Base-by-base conservation (phyloP, 2,329 filamentous ascomycete species). In the Fusarium goolgardi region DNA sequence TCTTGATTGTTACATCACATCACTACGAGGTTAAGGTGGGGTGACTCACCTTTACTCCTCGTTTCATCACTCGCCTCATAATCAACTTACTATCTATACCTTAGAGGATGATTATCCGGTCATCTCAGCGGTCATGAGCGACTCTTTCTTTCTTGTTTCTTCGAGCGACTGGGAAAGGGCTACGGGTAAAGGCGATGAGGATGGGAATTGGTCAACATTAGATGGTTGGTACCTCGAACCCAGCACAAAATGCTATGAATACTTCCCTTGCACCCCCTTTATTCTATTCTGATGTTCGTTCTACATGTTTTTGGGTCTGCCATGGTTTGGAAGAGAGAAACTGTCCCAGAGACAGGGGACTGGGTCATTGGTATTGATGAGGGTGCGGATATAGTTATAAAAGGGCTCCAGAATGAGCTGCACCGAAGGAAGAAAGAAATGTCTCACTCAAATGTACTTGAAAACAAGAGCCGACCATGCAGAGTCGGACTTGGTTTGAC, bases 171-270 rank as follows among this genome's bases (percentile, higher is more conserved):
- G 49, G 49, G 27, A 56, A 67, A 41, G 45, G 40, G 52, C 55
- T 46, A 51, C 47, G 47, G 66, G 55, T 47, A 61, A 53, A 45
- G 44, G 34, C 40, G 44, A 67, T 57, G 54, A 59, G 37, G 40
- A 56, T 29, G 50, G 49, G 60, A 43, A 49, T 43, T 49, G 57
- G 49, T 57, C 59, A 64, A 70, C 59, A 52, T 53, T 70, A 70
- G 63, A 70, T 58, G 66, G 55, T 60, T 47, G 45, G 52, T 58
- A 57, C 44, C 37, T 63, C 45, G 47, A 47, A 20, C 44, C 31
- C 35, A 49, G 32, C 37, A 47, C 63, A 51, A 41, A 25, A 41
- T 32, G 47, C 46, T 45, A 52, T 31, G 31, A 46, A 43, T 15
- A 32, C 44, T 25, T 43, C 53, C 46, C n/a, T n/a, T 37, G 12